Evolutionary conservation across 1,139 yeast species (phyloP).

Genomic region (Kurtzmaniella natalensis): DNA sequence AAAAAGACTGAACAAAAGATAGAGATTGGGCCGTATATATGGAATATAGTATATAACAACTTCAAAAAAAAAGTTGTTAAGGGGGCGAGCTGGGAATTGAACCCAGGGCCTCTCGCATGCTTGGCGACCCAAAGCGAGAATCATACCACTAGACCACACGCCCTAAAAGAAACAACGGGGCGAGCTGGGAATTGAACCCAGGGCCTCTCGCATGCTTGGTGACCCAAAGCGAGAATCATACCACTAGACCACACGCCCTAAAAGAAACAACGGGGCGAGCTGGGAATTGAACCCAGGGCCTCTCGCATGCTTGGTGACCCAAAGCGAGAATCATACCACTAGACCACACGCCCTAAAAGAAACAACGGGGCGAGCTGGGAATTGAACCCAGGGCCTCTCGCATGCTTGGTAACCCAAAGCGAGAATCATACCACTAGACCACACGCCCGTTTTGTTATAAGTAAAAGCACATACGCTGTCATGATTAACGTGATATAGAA

Average conservation of each 20-base stretch:
- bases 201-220: slow-evolving; percentile 17
- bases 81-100: slow-evolving; percentile 19
- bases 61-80: too few relatives aligned
- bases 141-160: slow-evolving; percentile 19
- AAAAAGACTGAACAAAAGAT: too few relatives aligned
- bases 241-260: slow-evolving; percentile 1
- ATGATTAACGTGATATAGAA: too few relatives aligned
- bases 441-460: slow-evolving; percentile 12
- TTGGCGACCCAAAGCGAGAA: slow-evolving; percentile 17
- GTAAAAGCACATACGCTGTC: neutral
- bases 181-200: slow-evolving; percentile 18
- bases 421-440: slow-evolving; percentile 19
- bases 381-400: slow-evolving; percentile 19
- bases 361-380: slow-evolving; percentile 16
- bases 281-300: slow-evolving; percentile 19
- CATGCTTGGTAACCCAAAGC: slow-evolving; percentile 16
- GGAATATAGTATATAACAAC: too few relatives aligned
- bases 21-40: too few relatives aligned
- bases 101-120: slow-evolving; percentile 19
- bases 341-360: slow-evolving; percentile 16
- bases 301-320: slow-evolving; percentile 16
- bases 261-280: slow-evolving; percentile 13
- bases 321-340: slow-evolving; percentile 18
- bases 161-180: slow-evolving; percentile 13
- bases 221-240: slow-evolving; percentile 13